These are phyloP conservation scores for Hemerocallis citrina DNA, from an alignment of 106 monocot species.

Conservation along the genomic window DNA sequence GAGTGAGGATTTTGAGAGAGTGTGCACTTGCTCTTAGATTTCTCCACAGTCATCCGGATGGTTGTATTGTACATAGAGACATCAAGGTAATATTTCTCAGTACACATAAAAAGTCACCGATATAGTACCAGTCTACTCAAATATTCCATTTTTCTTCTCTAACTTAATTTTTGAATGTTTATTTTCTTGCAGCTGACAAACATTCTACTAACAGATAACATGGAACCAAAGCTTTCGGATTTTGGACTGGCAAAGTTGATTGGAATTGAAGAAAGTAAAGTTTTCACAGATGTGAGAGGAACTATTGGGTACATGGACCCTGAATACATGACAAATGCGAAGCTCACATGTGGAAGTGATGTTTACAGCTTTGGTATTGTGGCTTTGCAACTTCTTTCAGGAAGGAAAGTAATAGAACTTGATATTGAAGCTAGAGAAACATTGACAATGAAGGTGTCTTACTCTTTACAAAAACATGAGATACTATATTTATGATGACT, in stretches of 20 bases:
- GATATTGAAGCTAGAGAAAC: slow-evolving; percentile 31
- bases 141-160: background rate
- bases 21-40: slow-evolving; percentile 36
- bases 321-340: slow-evolving; percentile 31
- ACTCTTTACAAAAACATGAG: background rate
- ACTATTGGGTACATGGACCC: slow-evolving; percentile 54
- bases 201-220: slow-evolving; percentile 37
- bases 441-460: slow-evolving; percentile 27
- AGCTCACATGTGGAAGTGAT: slow-evolving; percentile 30
- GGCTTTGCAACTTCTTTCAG: slow-evolving; percentile 29
- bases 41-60: slow-evolving; percentile 46
- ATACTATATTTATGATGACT: background rate
- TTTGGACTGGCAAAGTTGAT: slow-evolving; percentile 37
- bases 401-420: slow-evolving; percentile 35
- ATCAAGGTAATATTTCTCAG: slow-evolving; percentile 43
- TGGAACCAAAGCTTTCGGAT: slow-evolving; percentile 39
- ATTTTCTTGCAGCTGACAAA: slow-evolving; percentile 26
- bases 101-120: background rate
- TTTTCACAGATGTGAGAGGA: slow-evolving; percentile 39
- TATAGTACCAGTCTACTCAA: background rate
- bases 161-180: background rate
- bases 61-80: slow-evolving; percentile 42
- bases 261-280: slow-evolving; percentile 24
- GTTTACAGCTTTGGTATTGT: slow-evolving; percentile 50
- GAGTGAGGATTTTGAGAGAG: slow-evolving; percentile 35